Evolutionary conservation across 83 land plant species (phyloP), one percentile per base, ranked within the genome.

Genomic region (Thuja plicata): DNA sequence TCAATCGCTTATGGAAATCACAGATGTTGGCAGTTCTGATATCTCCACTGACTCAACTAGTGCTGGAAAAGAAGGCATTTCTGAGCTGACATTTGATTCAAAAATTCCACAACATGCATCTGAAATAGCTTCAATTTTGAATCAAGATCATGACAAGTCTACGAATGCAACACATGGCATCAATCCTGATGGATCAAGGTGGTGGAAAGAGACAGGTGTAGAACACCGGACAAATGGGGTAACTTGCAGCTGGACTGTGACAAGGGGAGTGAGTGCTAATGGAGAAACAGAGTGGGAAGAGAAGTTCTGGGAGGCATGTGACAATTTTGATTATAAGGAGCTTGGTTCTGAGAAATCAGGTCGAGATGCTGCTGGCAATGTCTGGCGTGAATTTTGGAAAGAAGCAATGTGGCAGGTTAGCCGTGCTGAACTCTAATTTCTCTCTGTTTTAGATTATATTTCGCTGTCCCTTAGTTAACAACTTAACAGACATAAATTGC

Each of bases 321-420:
- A 97, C 91, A 91, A 94, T 38, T 94, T 94, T 91, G 97, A 94
- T 52, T 94, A 96, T 80, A 98, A 98, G 91, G 99, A 98, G 92
- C 98, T 98, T 84, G 99, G 99, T 85, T 96, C 99, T 38, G 99
- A 96, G 90, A 98, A 98, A 90, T 98, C 99, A 79, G 99, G 99
- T 21, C 95, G 99, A 84, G 99, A 98, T 93, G 95, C 99, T 54
- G 40, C 80, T 52, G 99, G 99, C 66, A 96, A 97, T 92, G 98
- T 98, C n/a, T 98, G 99, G 99, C 95, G 95, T 30, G 99, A 98
- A 89, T 98, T 91, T 85, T 98, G 99, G 99, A 96, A 91, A 89
- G 99, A 98, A 92, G 91, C 97, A 2, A 97, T 97, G 96, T 94
- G 96, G 97, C 98, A 97, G 98, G 99, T 98, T 10, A 91, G 89